A percentile compares a stretch with the other conserved stretches of the same genome.
Evolutionary conservation across 805 yeast species (phyloP).

Genomic region (Brettanomyces sp.): DNA sequence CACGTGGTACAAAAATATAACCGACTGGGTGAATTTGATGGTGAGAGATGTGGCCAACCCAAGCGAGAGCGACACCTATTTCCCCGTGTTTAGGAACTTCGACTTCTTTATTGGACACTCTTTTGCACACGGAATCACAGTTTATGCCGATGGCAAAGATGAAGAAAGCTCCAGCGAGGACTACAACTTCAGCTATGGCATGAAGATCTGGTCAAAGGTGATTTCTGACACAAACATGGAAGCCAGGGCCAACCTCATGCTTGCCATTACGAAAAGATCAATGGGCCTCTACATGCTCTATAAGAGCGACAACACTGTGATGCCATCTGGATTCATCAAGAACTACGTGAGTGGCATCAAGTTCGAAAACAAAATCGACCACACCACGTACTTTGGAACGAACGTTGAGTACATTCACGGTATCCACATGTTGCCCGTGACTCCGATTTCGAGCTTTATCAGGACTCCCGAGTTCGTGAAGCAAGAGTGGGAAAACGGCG

Average conservation of each 20-base stretch:
- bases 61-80: conserved; percentile 38
- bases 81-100: conserved; percentile 61
- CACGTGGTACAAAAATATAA: conserved; percentile 41
- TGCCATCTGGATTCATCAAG: conserved; percentile 44
- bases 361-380: conserved; percentile 66
- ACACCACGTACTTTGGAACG: conserved; percentile 66
- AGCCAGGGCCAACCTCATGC: conserved; percentile 46
- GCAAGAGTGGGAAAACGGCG: conserved; percentile 52
- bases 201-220: conserved; percentile 56
- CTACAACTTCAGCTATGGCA: conserved; percentile 59
- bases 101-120: conserved; percentile 77
- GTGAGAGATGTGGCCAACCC: conserved; percentile 66
- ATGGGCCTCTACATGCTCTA: conserved; percentile 49
- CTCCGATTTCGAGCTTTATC: conserved; percentile 56
- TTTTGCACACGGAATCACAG: conserved; percentile 66
- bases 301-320: conserved; percentile 41
- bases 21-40: conserved; percentile 45
- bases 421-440: conserved; percentile 69
- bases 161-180: conserved; percentile 71
- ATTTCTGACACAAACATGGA: conserved; percentile 44
- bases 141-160: conserved; percentile 68
- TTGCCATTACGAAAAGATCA: conserved; percentile 48
- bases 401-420: conserved; percentile 70
- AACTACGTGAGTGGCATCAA: conserved; percentile 68
- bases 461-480: conserved; percentile 43